Evolutionary conservation across 768 basidiomycete species (phyloP), one percentile per base, ranked within the genome.

Genomic region (Gloeopeniophorella convolvens): DNA sequence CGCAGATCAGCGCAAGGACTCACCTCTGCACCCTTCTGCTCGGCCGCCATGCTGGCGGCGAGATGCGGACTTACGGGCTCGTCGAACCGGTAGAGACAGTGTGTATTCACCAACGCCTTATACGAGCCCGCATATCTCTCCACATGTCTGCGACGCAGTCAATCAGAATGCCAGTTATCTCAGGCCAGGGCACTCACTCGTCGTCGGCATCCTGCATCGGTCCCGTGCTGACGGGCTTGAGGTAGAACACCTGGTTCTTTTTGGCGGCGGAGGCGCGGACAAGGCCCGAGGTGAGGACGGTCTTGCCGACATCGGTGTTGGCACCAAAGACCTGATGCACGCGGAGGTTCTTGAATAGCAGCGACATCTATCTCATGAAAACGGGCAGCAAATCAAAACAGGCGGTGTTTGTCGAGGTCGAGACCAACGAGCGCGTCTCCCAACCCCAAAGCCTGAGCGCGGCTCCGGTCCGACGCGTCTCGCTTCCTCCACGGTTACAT

Each of bases 221-320:
- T 2, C 95, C 95, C 0, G 95, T 95, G 65, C 91, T 94, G 52
- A 97, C 81, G 0, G 95, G 95, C 62, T 98, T 98, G 47, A 89
- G 69, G 55, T 89, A 89, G 58, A 79, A 80, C 0, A 81, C 82
- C 31, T 68, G 62, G 3, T 71, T 71, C 21, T 72, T 70, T 46
- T 65, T 69, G 2, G 74, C 64, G 0, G 82, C 82, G n/a, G 89
- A 88, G 0, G 89, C 84, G 30, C 88, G 76, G 36, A 83, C 78
- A 30, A 98, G 80, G 1, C 89, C 89, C 2, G 92, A 79, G 1
- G 90, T 86, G 46, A 97, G 70, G 50, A 97, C 76, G 0, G 94
- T 96, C 69, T 98, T 97, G 23, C 95, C 95, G 42, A 97, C 93
- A 66, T 92, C 83, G 2, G 95, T 98, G 67, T 95, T 96, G 1